Percentiles rank a stretch among this genome's conserved stretches.
Conservation (phyloP, 2,329 filamentous ascomycete species). For the Magnaporthiopsis poae region DNA sequence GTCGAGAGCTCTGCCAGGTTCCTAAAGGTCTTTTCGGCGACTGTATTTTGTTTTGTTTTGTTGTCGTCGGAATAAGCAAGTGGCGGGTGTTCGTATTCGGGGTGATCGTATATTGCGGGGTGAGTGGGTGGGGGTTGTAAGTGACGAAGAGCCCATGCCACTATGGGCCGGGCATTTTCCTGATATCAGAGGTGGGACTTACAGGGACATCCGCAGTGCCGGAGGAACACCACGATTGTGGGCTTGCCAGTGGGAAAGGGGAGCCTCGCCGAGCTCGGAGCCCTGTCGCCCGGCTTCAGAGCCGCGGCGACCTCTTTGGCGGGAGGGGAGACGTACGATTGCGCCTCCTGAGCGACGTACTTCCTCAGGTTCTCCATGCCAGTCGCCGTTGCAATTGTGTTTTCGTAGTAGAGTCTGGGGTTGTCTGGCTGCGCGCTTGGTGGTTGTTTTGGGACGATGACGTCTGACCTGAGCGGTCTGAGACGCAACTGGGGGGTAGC, state of each 20-base stretch:
- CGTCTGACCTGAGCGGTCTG: not conserved
- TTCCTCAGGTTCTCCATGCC: not conserved
- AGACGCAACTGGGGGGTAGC: not conserved
- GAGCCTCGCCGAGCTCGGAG: constrained; percentile 45
- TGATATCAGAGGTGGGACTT: constrained; percentile 21
- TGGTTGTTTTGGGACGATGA: not conserved
- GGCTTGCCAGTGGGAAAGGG: constrained; percentile 44
- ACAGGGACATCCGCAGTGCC: constrained; percentile 69
- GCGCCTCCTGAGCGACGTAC: constrained; percentile 21
- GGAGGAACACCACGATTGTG: constrained; percentile 55
- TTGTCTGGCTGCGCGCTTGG: not conserved
- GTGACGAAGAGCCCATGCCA: not conserved
- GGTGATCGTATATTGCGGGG: not conserved
- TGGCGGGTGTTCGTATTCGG: not conserved
- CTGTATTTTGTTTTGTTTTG: constrained; percentile 25
- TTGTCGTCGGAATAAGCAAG: not conserved
- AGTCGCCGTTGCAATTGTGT: not conserved
- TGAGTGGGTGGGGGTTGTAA: not conserved
- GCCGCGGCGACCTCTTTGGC: constrained; percentile 33
- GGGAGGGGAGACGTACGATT: constrained; percentile 31
- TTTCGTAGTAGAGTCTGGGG: not conserved
- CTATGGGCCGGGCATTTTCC: not conserved
- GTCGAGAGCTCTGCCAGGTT: constrained; percentile 42
- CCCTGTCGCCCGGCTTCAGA: constrained; percentile 44
- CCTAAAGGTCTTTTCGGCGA: constrained; percentile 59